Conservation (phyloP, 768 basidiomycete genomes). For the Tricholoma sp. region DNA sequence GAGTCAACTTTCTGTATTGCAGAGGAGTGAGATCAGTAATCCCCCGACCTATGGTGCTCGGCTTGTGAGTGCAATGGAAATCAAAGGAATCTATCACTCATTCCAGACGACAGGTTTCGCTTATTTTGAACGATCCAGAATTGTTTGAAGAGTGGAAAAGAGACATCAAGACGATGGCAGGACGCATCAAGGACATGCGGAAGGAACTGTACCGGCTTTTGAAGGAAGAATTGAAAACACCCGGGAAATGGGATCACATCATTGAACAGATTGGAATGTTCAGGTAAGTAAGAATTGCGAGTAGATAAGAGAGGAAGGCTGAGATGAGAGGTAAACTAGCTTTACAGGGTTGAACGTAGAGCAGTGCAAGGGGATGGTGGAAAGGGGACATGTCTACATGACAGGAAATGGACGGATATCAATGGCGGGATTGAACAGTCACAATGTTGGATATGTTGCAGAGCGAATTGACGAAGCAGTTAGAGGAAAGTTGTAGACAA, state of each 20-base stretch:
- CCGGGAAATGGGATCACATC: constrained; percentile 96
- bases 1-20: constrained; percentile 88
- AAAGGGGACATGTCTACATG: constrained; percentile 79
- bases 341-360: constrained; percentile 74
- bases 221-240: constrained; percentile 76
- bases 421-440: constrained; percentile 86
- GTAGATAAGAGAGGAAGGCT: constrained; percentile 1
- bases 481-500: constrained; percentile 17
- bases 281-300: constrained; percentile 49
- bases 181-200: constrained; percentile 90
- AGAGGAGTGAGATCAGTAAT: constrained; percentile 93
- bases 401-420: constrained; percentile 87
- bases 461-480: constrained; percentile 63
- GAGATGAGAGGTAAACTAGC: constrained; percentile 31
- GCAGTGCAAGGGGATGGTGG: constrained; percentile 64
- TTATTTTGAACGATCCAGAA: constrained; percentile 70
- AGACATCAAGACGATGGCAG: constrained; percentile 91
- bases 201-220: constrained; percentile 68
- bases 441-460: constrained; percentile 77
- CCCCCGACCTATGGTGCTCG: constrained; percentile 90
- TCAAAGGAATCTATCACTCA: not conserved
- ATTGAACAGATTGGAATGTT: constrained; percentile 97
- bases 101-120: constrained; percentile 46
- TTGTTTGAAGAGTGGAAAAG: constrained; percentile 86
- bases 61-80: constrained; percentile 42